These are phyloP conservation scores for Cercospora berteroae DNA, from an alignment of 2,329 filamentous ascomycete species.

Conservation along the genomic window DNA sequence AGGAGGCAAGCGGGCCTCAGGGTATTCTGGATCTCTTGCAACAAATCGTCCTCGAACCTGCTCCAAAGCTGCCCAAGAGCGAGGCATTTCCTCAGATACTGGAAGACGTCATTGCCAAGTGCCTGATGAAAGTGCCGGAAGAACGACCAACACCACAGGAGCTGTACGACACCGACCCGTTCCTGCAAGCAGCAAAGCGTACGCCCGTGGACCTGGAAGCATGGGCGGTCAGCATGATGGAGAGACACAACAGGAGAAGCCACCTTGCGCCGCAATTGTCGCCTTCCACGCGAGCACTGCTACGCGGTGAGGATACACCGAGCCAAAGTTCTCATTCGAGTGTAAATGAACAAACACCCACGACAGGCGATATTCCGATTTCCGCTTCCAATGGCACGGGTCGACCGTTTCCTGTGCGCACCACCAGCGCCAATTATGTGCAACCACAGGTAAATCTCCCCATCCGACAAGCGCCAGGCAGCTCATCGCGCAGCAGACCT, in stretches of 20 bases:
- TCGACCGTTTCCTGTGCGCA: constrained; percentile 44
- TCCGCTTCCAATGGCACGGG: constrained; percentile 30
- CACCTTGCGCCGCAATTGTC: constrained; percentile 80
- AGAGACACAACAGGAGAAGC: constrained; percentile 91
- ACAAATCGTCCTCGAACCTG: constrained; percentile 95
- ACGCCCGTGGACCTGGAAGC: constrained; percentile 91
- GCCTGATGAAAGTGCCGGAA: constrained; percentile 84
- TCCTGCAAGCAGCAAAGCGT: constrained; percentile 92
- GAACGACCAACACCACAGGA: constrained; percentile 89
- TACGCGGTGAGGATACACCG: constrained; percentile 50
- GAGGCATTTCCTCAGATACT: constrained; percentile 94
- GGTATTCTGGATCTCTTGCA: constrained; percentile 94
- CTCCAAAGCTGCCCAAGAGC: constrained; percentile 90
- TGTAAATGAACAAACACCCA: constrained; percentile 30
- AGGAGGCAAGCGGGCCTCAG: constrained; percentile 70
- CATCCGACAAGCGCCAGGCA: constrained; percentile 43
- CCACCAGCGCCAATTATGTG: constrained; percentile 41
- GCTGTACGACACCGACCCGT: constrained; percentile 88
- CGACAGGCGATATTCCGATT: constrained; percentile 35
- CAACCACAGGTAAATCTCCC: constrained; percentile 43
- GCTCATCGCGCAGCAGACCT: constrained; percentile 26
- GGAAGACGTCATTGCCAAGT: constrained; percentile 96
- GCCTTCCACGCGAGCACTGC: constrained; percentile 72
- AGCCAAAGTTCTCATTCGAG: constrained; percentile 23
- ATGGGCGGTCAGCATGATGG: constrained; percentile 93